Evolutionary conservation across 768 basidiomycete genomes (phyloP), one percentile per base, ranked within the genome.

Genomic region (Rhodotorula diobovata): DNA sequence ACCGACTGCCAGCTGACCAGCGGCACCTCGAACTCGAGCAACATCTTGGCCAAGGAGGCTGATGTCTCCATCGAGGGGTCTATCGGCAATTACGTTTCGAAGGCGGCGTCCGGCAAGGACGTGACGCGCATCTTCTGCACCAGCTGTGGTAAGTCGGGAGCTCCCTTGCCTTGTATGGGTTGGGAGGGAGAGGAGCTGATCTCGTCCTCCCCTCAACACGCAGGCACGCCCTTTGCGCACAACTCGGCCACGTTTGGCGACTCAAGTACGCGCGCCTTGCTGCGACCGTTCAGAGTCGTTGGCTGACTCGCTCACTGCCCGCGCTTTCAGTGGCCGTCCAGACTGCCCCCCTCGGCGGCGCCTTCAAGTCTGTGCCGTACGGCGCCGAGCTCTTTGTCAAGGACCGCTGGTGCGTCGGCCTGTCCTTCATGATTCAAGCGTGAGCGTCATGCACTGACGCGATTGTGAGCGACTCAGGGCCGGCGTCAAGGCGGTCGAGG

Each of bases 341-440:
- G 48, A 50, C 48, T 12, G 48, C 23, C 48, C 4, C 48, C 25
- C 48, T 50, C 48, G 68, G 68, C 50, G 62, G 64, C 41, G 43
- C 62, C 50, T 59, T 69, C 68, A 64, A 46, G 23, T 30, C 60
- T 50, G 68, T 69, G 57, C 58, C 58, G n/a, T 69, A 64, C 62
- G 68, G 34, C 32, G 62, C 41, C 35, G 68, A 69, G 48, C 62
- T 69, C 41, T 69, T 69, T 51, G 53, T 45, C 16, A 63, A 64
- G 56, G 63, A 69, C 57, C 62, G 68, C 48, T 69, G 68, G 67
- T 68, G 30, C 35, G 67, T 37, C 30, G n/a, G n/a, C 21, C 11
- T 23, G 3, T n/a, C 41, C 28, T 43, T 25, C 21, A 43, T 15
- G 12, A 9, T 18, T 16, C 9, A 45, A 10, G 14, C 48, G 37